phyloP scores from a whole-genome alignment of 805 yeast species.

The Groenewaldozyma salmanticensis region DNA sequence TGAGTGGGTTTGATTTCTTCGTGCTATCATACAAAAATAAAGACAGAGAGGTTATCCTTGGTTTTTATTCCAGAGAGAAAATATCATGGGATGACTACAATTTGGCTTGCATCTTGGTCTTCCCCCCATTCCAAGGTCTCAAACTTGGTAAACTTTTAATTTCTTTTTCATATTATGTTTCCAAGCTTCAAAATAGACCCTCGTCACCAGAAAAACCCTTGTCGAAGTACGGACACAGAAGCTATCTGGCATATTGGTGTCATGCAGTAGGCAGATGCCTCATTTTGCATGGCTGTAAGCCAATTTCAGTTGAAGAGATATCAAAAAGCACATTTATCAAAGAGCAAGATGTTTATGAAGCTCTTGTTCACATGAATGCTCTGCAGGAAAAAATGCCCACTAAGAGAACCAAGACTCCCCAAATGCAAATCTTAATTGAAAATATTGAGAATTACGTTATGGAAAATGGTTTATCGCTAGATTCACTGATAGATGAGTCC shows the following conservation, averaged over 20 bases:
- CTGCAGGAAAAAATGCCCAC: conserved; percentile 2
- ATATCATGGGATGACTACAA: conserved; percentile 71
- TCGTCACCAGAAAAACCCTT: conserved; percentile 94
- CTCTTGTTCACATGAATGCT: conserved; percentile 25
- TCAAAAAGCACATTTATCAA: conserved; percentile 27
- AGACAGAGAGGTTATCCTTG: conserved; percentile 49
- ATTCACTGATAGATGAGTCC: conserved; percentile 5
- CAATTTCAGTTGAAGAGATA: conserved; percentile 20
- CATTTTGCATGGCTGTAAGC: conserved; percentile 2
- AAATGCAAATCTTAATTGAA: conserved; percentile 3
- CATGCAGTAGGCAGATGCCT: conserved; percentile 32
- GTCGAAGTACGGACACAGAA: conserved; percentile 66
- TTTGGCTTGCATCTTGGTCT: conserved; percentile 80
- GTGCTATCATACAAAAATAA: conserved; percentile 26
- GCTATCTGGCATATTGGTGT: conserved; percentile 74
- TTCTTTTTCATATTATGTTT: conserved; percentile 72
- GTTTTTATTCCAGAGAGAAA: conserved; percentile 84
- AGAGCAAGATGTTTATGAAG: conserved; percentile 25
- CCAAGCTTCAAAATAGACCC: conserved; percentile 44
- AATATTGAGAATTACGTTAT: conserved; percentile 4
- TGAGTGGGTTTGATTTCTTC: conserved; percentile 74
- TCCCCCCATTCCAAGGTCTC: conserved; percentile 83
- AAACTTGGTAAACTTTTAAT: conserved; percentile 72
- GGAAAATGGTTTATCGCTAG: conserved; percentile 2
- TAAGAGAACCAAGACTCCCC: not conserved